Percentiles rank a stretch among this genome's conserved stretches.
Evolutionary conservation across 1,284 basidiomycete genomes (phyloP).

Genomic region (Naganishia cerealis): DNA sequence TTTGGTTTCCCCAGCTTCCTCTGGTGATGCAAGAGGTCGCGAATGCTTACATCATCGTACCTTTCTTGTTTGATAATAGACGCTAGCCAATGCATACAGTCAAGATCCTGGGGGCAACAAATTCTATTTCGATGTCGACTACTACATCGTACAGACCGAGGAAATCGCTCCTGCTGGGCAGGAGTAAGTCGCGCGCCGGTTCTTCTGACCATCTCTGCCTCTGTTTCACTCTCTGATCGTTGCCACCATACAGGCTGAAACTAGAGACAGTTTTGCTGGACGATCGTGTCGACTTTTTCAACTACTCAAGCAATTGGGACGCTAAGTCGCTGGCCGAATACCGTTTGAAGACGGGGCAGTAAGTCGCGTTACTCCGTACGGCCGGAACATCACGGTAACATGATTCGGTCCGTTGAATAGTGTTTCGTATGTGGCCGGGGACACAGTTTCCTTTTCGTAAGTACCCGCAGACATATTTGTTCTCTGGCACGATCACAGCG

Average conservation of each 20-base stretch:
- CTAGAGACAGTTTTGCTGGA: background rate
- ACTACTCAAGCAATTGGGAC: constrained; percentile 5
- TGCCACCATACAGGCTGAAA: background rate
- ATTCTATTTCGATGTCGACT: constrained; percentile 16
- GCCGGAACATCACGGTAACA: background rate
- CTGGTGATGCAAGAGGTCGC: too few relatives aligned
- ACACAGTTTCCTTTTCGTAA: constrained; percentile 3
- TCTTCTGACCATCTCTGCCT: background rate
- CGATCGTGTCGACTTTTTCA: background rate
- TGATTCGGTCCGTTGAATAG: background rate
- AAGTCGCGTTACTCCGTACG: background rate
- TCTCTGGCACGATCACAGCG: background rate
- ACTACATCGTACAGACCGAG: constrained; percentile 18
- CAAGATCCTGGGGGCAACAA: background rate
- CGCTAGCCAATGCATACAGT: constrained; percentile 1
- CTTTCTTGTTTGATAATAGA: background rate
- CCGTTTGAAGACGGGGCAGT: constrained; percentile 1
- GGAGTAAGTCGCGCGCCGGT: background rate
- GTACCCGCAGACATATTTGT: background rate
- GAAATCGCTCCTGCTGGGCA: background rate
- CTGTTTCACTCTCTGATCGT: background rate
- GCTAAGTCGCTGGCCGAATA: background rate
- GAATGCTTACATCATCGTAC: too few relatives aligned
- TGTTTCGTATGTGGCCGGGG: background rate
- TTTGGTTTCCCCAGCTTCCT: too few relatives aligned